phyloP scores from a whole-genome alignment of 176 grass and related monocot genomes.

The Musa itinerans region DNA sequence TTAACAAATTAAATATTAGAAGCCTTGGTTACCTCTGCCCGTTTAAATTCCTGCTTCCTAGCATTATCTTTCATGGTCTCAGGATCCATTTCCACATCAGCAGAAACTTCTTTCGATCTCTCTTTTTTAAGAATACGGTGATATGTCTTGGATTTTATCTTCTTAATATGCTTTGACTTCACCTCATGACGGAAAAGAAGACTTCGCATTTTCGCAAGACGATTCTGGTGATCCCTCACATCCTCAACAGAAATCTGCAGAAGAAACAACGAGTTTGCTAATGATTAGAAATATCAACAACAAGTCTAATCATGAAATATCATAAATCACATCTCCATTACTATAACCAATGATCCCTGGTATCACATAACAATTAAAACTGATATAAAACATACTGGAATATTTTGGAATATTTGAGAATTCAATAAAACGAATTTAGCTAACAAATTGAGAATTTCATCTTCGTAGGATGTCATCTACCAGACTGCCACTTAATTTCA shows the following conservation, averaged over 20 bases:
- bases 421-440: neutral
- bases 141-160: slow-evolving; percentile 96
- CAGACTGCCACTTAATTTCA: neutral
- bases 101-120: slow-evolving; percentile 44
- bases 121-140: slow-evolving; percentile 89
- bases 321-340: too few relatives aligned
- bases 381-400: neutral
- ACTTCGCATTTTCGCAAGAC: slow-evolving; percentile 94
- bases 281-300: neutral
- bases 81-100: slow-evolving; percentile 60
- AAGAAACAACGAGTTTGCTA: slow-evolving; percentile 2
- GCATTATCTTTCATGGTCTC: slow-evolving; percentile 68
- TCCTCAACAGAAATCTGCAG: slow-evolving; percentile 65
- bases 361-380: neutral
- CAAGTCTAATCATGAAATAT: neutral
- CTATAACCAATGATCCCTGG: too few relatives aligned
- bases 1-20: slow-evolving; percentile 1
- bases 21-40: slow-evolving; percentile 52
- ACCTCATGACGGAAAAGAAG: slow-evolving; percentile 90
- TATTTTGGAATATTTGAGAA: neutral
- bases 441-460: neutral
- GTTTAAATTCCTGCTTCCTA: slow-evolving; percentile 73
- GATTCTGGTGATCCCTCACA: slow-evolving; percentile 62
- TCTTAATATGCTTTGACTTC: slow-evolving; percentile 90
- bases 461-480: neutral